Evolutionary conservation across 2,329 filamentous ascomycete genomes (phyloP), one percentile per base, ranked within the genome.

Genomic region (Penicillium carneum): DNA sequence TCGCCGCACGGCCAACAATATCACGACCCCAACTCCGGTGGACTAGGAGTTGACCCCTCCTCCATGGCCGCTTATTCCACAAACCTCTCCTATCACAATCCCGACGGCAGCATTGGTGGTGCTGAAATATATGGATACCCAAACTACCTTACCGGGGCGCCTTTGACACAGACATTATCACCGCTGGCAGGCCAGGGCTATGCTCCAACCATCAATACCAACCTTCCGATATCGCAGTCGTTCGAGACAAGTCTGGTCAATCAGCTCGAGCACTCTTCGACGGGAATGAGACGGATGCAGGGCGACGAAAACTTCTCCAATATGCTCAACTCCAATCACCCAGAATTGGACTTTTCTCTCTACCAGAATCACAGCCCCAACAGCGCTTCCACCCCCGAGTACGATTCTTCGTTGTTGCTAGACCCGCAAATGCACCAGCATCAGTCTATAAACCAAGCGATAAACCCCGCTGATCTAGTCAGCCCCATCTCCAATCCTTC

Each of bases 401-500:
- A 77, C 60, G 73, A 76, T 56, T 72, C 78, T 48, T 76, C 76
- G 9, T 67, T 78, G 16, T 61, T 81, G 65, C 65, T 80, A 38
- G 79, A 81, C 59, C 75, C 76, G n/a, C 77, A 79, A 59, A 70
- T 73, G 59, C 76, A 79, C 23, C 71, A 72, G 49, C 71, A 72
- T 55, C 69, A 74, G 64, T 66, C 71, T 18, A 71, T 80, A 49
- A 79, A 77, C 60, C 80, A 79, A 59, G 76, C 75, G 9, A 73
- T 83, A 62, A 82, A 82, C 58, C 81, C 81, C 5, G 80, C 78
- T 38, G 80, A 83, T 60, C 69, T 83, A 42, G 76, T 78, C 64
- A 80, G 78, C 63, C 78, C 78, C 56, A 76, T 81, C 52, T 79
- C 76, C 68, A 85, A 78, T 77, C 81, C 74, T 71, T 83, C 85